These are phyloP conservation scores for Xylaria castorea DNA, from an alignment of 495 filamentous ascomycete species.

Conservation along the genomic window DNA sequence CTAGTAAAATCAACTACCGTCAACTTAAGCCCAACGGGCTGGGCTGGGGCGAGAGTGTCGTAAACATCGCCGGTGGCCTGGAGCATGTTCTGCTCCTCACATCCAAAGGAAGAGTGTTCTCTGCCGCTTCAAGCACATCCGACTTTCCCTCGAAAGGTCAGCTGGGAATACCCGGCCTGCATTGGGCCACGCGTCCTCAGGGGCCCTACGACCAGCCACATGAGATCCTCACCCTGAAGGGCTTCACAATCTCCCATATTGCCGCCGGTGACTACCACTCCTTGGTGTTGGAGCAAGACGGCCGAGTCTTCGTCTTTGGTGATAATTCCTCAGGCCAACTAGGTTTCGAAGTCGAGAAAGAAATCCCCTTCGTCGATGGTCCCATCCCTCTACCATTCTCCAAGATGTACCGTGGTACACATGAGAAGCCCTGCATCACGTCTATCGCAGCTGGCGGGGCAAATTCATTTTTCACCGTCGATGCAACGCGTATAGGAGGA, in stretches of 20 bases:
- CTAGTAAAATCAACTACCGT: slow-evolving; percentile 67
- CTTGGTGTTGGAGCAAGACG: slow-evolving; percentile 73
- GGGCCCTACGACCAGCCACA: slow-evolving; percentile 82
- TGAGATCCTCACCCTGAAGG: slow-evolving; percentile 63
- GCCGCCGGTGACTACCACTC: slow-evolving; percentile 90
- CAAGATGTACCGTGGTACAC: slow-evolving; percentile 71
- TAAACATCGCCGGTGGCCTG: slow-evolving; percentile 73
- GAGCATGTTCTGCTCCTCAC: slow-evolving; percentile 89
- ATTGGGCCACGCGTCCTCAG: slow-evolving; percentile 76
- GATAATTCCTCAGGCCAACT: slow-evolving; percentile 90
- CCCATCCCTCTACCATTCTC: slow-evolving; percentile 72
- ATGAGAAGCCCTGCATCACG: slow-evolving; percentile 66
- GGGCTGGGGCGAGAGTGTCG: slow-evolving; percentile 75
- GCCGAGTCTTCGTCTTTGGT: slow-evolving; percentile 85
- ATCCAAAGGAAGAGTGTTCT: slow-evolving; percentile 84
- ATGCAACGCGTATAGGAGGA: slow-evolving; percentile 64
- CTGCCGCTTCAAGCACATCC: slow-evolving; percentile 77
- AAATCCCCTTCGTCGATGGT: slow-evolving; percentile 66
- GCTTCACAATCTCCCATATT: slow-evolving; percentile 67
- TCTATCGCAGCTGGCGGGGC: slow-evolving; percentile 81
- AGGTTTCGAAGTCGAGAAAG: slow-evolving; percentile 71
- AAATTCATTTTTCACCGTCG: slow-evolving; percentile 86
- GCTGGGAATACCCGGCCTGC: slow-evolving; percentile 82
- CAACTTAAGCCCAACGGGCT: slow-evolving; percentile 69
- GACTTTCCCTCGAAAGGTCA: slow-evolving; percentile 84